Evolutionary conservation across 345 rosid genomes (phyloP), one percentile per base, ranked within the genome.

Genomic region (Pugionium cornutum): DNA sequence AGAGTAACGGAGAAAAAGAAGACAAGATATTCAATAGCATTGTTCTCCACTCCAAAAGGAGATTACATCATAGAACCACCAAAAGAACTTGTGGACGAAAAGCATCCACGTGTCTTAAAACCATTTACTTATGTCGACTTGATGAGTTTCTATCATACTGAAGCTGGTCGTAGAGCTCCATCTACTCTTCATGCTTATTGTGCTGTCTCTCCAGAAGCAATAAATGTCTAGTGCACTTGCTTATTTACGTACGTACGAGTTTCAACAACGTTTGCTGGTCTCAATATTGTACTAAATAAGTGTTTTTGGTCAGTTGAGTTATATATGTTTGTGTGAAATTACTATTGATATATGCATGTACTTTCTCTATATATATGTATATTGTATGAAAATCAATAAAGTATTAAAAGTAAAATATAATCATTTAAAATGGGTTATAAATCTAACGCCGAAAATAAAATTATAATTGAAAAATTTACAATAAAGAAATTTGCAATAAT

Each of bases 1-100:
- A 68, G 72, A 32, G 65, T 68, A 31, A 68, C 51, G 0, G 72
- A 58, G 2, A 68, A 68, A 7, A 68, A 68, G 58, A 68, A 11
- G 42, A 68, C 58, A 10, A 48, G 65, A 68, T 68, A 68, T 53
- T 18, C 65, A 10, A 18, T 53, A 58, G 65, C 42, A 30, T 9
- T 58, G 4, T 68, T 68, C 58, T 8, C 65, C 8, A 6, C 5
- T 49, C 72, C 72, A 6, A 58, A 31, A 34, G 4, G 1, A 1
- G 50, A 37, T 40, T 31, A 37, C 10, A 40, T 49, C 34, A 32
- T 68, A 0, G 65, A 68, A 6, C 1, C 72, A 58, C 65, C 72
- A 39, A 49, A 58, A 31, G 65, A 68, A 33, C 51, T 68, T 68
- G 65, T 68, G 34, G 72, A 68, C 35, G 72, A 58, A 4, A 58